Evolutionary conservation across 768 basidiomycete species (phyloP).

Genomic region (Lentinula sp.): DNA sequence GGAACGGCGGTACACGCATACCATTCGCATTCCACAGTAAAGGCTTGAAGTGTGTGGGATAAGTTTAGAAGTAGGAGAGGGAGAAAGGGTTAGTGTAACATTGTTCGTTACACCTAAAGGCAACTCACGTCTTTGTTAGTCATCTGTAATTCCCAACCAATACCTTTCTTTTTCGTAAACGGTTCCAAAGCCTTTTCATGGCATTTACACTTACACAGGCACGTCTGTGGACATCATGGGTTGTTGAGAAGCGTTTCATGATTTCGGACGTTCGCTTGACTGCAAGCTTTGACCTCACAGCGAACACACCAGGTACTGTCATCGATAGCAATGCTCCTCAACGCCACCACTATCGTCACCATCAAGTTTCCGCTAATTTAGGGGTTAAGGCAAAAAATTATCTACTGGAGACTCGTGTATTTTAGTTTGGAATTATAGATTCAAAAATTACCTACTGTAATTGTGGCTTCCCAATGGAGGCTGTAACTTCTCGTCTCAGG

Average conservation of each 20-base stretch:
- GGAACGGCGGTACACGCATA: not conserved
- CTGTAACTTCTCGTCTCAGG: not conserved
- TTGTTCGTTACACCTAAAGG: not conserved
- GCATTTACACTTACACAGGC: conserved; percentile 1
- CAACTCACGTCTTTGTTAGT: conserved; percentile 7
- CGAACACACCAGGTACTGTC: too few species aligned
- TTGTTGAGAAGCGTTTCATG: too few species aligned
- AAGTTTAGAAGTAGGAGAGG: not conserved
- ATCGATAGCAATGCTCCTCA: too few species aligned
- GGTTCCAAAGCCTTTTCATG: conserved; percentile 8
- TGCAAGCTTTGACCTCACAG: too few species aligned
- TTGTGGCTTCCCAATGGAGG: not conserved
- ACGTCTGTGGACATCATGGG: not conserved
- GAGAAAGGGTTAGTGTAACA: not conserved
- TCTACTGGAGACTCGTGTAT: too few species aligned
- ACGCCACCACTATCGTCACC: too few species aligned
- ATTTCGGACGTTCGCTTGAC: too few species aligned
- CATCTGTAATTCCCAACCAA: conserved; percentile 8
- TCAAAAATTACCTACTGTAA: not conserved
- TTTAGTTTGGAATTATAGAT: too few species aligned
- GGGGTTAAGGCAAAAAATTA: too few species aligned
- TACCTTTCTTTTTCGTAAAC: conserved; percentile 8
- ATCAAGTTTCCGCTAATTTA: too few species aligned
- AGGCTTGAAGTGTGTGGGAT: not conserved
- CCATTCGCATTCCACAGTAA: conserved; percentile 1